Evolutionary conservation across 2,329 filamentous ascomycete genomes (phyloP).

Genomic region (Arthrocladium fulminans): DNA sequence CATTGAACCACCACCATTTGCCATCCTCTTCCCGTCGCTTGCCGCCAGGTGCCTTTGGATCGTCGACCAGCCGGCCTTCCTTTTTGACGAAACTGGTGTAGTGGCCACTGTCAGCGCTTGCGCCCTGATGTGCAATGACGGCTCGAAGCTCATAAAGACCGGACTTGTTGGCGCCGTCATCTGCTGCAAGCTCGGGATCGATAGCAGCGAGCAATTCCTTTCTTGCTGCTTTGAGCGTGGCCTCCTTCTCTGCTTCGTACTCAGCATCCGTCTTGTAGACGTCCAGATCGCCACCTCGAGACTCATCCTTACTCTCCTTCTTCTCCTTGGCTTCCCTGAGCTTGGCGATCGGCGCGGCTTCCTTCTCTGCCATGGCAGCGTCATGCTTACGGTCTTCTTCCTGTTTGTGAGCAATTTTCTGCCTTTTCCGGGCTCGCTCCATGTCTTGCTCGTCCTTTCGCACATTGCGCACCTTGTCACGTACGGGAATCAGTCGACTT

Average conservation of each 20-base stretch:
- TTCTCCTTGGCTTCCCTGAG: slow-evolving; percentile 43
- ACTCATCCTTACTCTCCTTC: slow-evolving; percentile 50
- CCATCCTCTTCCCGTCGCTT: slow-evolving; percentile 74
- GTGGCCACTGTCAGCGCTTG: slow-evolving; percentile 92
- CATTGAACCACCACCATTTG: slow-evolving; percentile 99
- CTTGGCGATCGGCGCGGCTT: slow-evolving; percentile 37
- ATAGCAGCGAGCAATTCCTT: slow-evolving; percentile 77
- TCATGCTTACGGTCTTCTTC: slow-evolving; percentile 43
- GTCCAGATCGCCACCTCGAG: slow-evolving; percentile 62
- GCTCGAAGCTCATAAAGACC: slow-evolving; percentile 91
- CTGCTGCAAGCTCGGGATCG: slow-evolving; percentile 61
- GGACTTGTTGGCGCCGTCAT: slow-evolving; percentile 82
- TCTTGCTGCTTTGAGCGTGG: slow-evolving; percentile 68
- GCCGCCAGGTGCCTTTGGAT: slow-evolving; percentile 57
- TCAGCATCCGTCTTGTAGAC: slow-evolving; percentile 90
- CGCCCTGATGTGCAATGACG: slow-evolving; percentile 92
- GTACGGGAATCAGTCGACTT: slow-evolving; percentile 75
- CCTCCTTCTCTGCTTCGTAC: slow-evolving; percentile 74
- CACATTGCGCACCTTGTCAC: slow-evolving; percentile 91
- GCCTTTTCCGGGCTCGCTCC: slow-evolving; percentile 81
- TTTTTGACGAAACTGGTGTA: slow-evolving; percentile 99
- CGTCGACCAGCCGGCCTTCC: slow-evolving; percentile 51
- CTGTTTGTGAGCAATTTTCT: slow-evolving; percentile 60
- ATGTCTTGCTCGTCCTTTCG: slow-evolving; percentile 92
- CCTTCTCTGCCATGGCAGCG: slow-evolving; percentile 23